phyloP scores from a whole-genome alignment of 1,284 basidiomycete genomes.

The Inonotus hispidus region DNA sequence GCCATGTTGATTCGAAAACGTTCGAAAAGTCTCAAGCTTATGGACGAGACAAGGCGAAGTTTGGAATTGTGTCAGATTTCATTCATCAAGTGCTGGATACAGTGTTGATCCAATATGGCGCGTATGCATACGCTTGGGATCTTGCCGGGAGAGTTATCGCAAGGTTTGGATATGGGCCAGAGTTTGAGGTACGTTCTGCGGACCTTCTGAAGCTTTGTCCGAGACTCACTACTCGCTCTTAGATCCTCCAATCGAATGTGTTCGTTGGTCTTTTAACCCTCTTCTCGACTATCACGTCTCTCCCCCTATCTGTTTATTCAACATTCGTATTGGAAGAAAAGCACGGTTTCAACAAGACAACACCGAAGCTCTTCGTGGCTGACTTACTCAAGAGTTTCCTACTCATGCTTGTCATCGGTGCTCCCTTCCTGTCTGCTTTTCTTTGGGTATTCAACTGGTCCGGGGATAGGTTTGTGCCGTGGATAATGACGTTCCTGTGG shows the following conservation, averaged over 20 bases:
- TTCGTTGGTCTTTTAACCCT: slow-evolving; percentile 71
- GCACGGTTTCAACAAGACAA: slow-evolving; percentile 97
- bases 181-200: slow-evolving; percentile 55
- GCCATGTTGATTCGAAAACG: slow-evolving; percentile 67
- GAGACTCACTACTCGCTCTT: slow-evolving; percentile 8
- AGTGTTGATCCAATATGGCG: slow-evolving; percentile 64
- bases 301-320: slow-evolving; percentile 77
- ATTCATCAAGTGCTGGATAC: slow-evolving; percentile 73
- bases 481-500: slow-evolving; percentile 82
- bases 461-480: slow-evolving; percentile 84
- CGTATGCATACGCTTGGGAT: slow-evolving; percentile 80
- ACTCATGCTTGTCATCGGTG: slow-evolving; percentile 72
- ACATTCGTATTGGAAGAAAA: slow-evolving; percentile 94
- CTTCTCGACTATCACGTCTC: slow-evolving; percentile 59
- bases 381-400: slow-evolving; percentile 81
- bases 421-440: slow-evolving; percentile 84
- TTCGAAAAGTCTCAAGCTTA: slow-evolving; percentile 91
- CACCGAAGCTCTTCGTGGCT: slow-evolving; percentile 63
- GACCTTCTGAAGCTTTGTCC: too few species aligned
- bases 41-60: slow-evolving; percentile 89
- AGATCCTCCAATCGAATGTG: slow-evolving; percentile 82
- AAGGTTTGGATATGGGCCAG: slow-evolving; percentile 54
- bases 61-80: slow-evolving; percentile 68
- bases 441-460: slow-evolving; percentile 91
- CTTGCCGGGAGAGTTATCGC: slow-evolving; percentile 46